Evolutionary conservation across 2,329 filamentous ascomycete species (phyloP), one percentile per base, ranked within the genome.

Genomic region (Alternaria rosae): DNA sequence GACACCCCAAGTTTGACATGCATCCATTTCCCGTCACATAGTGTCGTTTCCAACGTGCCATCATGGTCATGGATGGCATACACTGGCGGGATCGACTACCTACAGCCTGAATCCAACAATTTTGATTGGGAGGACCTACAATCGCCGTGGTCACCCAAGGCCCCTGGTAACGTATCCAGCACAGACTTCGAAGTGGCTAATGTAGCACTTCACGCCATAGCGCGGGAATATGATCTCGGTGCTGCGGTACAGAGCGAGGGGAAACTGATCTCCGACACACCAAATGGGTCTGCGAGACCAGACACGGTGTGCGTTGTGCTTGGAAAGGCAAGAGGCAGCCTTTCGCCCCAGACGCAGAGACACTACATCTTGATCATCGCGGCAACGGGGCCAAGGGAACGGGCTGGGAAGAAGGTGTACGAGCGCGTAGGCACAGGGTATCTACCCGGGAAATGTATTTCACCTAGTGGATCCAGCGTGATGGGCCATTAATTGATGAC

Each of bases 51-150:
- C 5, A 50, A 9, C 2, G 61, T 64, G 2, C 64, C 62, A 17
- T 62, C 62, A 2, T 69, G 67, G 67, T 66, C 62, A 6, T 67
- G 67, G 65, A 69, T 67, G 67, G 59, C 59, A 26, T 63, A 63
- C 23, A 57, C 50, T 6, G 68, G 68, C 21, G 65, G 62, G 7
- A 70, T 70, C 23, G 57, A 68, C 21, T 70, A 70, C 21, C 12
- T 66, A 5, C 44, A 60, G 10, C 53, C 57, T 8, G 28, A 38
- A 1, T 70, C 61, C n/a, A n/a, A 35, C 2, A n/a, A 32, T 4
- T 53, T 44, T 4, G 62, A 67, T 10, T 71, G 69, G 69, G 44
- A 67, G 43, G 59, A 65, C 2, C 13, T 70, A 7, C 23, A 57
- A 44, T 55, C 51, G 3, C 28, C 44, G 0, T 59, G 44, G 50